These are phyloP conservation scores for Suhomyces guaymorum DNA, from an alignment of 1,139 yeast species.

Conservation along the genomic window DNA sequence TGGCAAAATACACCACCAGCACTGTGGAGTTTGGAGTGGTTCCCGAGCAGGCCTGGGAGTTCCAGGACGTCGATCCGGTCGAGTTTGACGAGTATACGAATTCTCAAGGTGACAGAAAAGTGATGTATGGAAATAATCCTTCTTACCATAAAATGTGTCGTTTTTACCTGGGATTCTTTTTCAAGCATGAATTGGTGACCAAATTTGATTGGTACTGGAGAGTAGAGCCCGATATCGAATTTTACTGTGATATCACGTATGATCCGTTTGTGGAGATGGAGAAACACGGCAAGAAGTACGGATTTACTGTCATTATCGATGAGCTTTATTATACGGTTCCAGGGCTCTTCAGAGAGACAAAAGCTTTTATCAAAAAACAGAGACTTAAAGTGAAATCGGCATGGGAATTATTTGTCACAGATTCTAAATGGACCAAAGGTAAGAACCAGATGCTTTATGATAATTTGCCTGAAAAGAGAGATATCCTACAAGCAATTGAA, in stretches of 20 bases:
- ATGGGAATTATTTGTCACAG: slow-evolving; percentile 56
- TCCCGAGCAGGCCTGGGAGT: slow-evolving; percentile 67
- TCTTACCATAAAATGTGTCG: slow-evolving; percentile 77
- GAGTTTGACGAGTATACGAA: slow-evolving; percentile 55
- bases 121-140: slow-evolving; percentile 77
- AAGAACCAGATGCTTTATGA: slow-evolving; percentile 24
- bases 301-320: slow-evolving; percentile 73
- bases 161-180: slow-evolving; percentile 76
- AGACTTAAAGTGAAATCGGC: slow-evolving; percentile 53
- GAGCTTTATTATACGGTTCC: slow-evolving; percentile 83
- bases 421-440: slow-evolving; percentile 30
- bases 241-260: slow-evolving; percentile 85
- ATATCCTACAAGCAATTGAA: slow-evolving; percentile 32
- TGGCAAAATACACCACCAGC: slow-evolving; percentile 52
- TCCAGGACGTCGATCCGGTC: slow-evolving; percentile 30
- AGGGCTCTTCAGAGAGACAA: slow-evolving; percentile 70
- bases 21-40: slow-evolving; percentile 70
- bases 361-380: slow-evolving; percentile 52
- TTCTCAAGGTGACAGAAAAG: slow-evolving; percentile 75
- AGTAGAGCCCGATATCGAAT: slow-evolving; percentile 87
- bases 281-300: slow-evolving; percentile 67
- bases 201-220: slow-evolving; percentile 90
- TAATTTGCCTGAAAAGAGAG: slow-evolving; percentile 18
- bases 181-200: slow-evolving; percentile 67
- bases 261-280: slow-evolving; percentile 89